Evolutionary conservation across 257 asterid species (phyloP).

Genomic region (Catharanthus roseus): DNA sequence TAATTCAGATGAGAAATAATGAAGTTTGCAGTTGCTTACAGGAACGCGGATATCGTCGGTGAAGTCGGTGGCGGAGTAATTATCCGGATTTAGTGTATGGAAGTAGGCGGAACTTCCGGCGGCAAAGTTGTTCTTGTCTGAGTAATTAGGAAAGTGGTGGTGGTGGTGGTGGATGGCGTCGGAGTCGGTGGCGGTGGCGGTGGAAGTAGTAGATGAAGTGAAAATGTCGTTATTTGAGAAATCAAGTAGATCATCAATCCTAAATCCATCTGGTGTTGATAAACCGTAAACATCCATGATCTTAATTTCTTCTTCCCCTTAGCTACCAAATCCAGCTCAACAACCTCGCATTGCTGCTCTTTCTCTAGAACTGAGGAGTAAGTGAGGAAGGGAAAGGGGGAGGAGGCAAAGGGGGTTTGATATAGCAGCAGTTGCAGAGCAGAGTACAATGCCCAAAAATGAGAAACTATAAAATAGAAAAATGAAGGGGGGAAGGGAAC

Average conservation of each 20-base stretch:
- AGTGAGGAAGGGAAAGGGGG: not conserved
- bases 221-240: slow-evolving; percentile 45
- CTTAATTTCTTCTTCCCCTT: not conserved
- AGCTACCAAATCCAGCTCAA: no score
- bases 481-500: slow-evolving; percentile 1
- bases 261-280: slow-evolving; percentile 48
- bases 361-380: no score
- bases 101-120: slow-evolving; percentile 19
- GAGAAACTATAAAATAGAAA: not conserved
- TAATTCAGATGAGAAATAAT: not conserved
- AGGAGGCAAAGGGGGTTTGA: not conserved
- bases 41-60: slow-evolving; percentile 45
- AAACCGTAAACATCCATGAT: not conserved
- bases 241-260: slow-evolving; percentile 60
- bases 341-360: no score
- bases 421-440: not conserved
- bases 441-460: not conserved
- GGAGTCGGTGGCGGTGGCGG: slow-evolving; percentile 18
- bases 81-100: slow-evolving; percentile 20
- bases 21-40: slow-evolving; percentile 29
- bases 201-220: slow-evolving; percentile 29
- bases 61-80: slow-evolving; percentile 31
- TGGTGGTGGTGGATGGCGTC: slow-evolving; percentile 18
- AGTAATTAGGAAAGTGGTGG: slow-evolving; percentile 24
- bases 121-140: slow-evolving; percentile 8